Percentiles rank a stretch among this genome's conserved stretches.
phyloP scores from a whole-genome alignment of 2,329 filamentous ascomycete genomes.

The Aspergillus terreus region DNA sequence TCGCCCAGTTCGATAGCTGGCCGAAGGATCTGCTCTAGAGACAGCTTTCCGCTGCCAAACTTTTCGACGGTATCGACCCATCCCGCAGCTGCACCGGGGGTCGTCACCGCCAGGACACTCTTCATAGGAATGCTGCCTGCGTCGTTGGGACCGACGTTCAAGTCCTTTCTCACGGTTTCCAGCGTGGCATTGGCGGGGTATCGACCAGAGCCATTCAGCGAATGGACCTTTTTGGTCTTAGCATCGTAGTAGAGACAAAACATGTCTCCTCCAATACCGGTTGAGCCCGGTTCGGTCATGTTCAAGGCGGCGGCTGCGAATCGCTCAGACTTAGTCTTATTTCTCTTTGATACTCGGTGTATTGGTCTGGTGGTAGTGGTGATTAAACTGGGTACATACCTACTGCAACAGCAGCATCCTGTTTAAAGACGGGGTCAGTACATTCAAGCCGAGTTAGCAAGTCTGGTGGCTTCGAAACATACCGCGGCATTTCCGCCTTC shows the following conservation, averaged over 20 bases:
- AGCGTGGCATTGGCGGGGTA: slow-evolving; percentile 66
- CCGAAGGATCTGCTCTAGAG: slow-evolving; percentile 69
- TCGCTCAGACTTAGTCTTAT: slow-evolving; percentile 7
- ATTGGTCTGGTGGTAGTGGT: no score
- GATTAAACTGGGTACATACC: slow-evolving; percentile 48
- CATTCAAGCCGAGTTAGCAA: not conserved
- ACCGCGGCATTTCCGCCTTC: slow-evolving; percentile 92
- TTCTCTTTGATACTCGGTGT: not conserved
- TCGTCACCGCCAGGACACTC: slow-evolving; percentile 77
- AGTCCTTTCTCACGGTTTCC: slow-evolving; percentile 64
- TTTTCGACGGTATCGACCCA: slow-evolving; percentile 87
- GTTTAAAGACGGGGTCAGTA: slow-evolving; percentile 4
- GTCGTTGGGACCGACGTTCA: slow-evolving; percentile 61
- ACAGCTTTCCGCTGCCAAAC: slow-evolving; percentile 84
- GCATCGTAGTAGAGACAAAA: slow-evolving; percentile 93
- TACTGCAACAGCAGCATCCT: slow-evolving; percentile 96
- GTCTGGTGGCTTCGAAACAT: slow-evolving; percentile 36
- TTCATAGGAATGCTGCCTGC: slow-evolving; percentile 64
- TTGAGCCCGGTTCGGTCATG: slow-evolving; percentile 87
- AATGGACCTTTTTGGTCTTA: slow-evolving; percentile 72
- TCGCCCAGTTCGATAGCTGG: slow-evolving; percentile 86
- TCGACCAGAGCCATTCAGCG: slow-evolving; percentile 91
- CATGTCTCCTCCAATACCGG: slow-evolving; percentile 95
- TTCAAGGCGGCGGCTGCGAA: slow-evolving; percentile 77
- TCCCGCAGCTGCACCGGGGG: slow-evolving; percentile 85